Percentiles rank a stretch among this genome's conserved stretches.
Conservation (phyloP, 2,329 filamentous ascomycete genomes). For the Teratosphaeria nubilosa region DNA sequence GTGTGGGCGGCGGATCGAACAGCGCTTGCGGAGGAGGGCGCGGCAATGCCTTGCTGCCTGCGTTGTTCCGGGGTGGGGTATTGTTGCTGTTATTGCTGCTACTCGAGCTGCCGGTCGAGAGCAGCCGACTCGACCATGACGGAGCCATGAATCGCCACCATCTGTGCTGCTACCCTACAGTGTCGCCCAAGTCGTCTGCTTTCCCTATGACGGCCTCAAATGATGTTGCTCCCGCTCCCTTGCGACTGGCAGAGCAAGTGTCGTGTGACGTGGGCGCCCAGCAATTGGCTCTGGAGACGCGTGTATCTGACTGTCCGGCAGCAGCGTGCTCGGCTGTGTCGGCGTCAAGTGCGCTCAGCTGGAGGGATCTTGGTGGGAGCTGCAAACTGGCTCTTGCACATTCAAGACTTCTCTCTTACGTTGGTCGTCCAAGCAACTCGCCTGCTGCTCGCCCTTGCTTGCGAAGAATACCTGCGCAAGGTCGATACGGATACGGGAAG, state of each 20-base stretch:
- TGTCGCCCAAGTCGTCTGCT: not conserved
- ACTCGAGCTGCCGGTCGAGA: conserved; percentile 14
- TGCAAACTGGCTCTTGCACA: not conserved
- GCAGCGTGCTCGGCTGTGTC: not conserved
- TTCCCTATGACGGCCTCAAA: not conserved
- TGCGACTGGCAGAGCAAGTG: not conserved
- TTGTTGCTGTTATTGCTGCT: conserved; percentile 1
- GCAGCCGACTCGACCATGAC: conserved; percentile 24
- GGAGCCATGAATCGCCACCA: conserved; percentile 17
- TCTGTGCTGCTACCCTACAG: not conserved
- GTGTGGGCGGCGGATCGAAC: conserved; percentile 12
- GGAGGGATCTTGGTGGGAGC: not conserved
- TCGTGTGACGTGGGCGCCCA: not conserved
- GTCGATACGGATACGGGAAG: not conserved
- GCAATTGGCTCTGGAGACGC: not conserved
- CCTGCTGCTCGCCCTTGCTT: not conserved
- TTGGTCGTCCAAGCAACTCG: not conserved
- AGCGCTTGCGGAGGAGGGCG: conserved; percentile 7
- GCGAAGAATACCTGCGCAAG: not conserved
- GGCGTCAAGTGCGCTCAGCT: not conserved
- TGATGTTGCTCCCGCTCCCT: not conserved
- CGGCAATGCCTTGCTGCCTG: conserved; percentile 14
- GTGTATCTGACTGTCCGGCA: not conserved
- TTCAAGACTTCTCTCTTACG: not conserved
- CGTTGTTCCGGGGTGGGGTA: conserved; percentile 7